phyloP scores from a whole-genome alignment of 2,329 filamentous ascomycete species.

The Colletotrichum sansevieriae region DNA sequence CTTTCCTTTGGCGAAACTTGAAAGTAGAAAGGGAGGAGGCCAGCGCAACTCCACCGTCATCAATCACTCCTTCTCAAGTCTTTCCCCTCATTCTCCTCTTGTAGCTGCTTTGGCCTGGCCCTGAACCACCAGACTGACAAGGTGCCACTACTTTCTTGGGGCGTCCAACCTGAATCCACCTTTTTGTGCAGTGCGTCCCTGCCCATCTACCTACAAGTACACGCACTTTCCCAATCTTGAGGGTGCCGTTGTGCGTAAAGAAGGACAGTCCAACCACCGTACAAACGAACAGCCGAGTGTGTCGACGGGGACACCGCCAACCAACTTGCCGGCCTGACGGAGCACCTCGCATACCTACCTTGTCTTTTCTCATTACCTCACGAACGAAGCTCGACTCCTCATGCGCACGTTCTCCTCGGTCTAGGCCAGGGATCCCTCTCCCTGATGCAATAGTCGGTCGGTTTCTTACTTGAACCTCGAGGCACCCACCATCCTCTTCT shows the following conservation, averaged over 20 bases:
- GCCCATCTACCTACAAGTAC: slow-evolving; percentile 23
- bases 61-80: slow-evolving; percentile 7
- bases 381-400: slow-evolving; percentile 32
- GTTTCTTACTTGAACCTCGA: slow-evolving; percentile 23
- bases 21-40: slow-evolving; percentile 16
- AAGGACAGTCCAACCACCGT: neutral
- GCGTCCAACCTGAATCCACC: slow-evolving; percentile 31
- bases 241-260: slow-evolving; percentile 6
- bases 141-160: slow-evolving; percentile 26
- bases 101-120: slow-evolving; percentile 4
- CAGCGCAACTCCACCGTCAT: slow-evolving; percentile 35
- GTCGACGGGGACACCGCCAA: slow-evolving; percentile 7
- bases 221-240: slow-evolving; percentile 19
- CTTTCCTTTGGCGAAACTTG: neutral
- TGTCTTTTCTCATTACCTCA: slow-evolving; percentile 13
- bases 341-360: slow-evolving; percentile 9
- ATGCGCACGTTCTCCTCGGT: slow-evolving; percentile 25
- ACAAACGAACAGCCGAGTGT: neutral
- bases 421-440: slow-evolving; percentile 20
- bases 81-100: neutral
- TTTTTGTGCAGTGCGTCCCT: slow-evolving; percentile 7
- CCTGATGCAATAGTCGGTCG: slow-evolving; percentile 14
- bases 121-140: slow-evolving; percentile 18
- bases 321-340: slow-evolving; percentile 18
- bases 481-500: slow-evolving; percentile 19